Percentiles rank a stretch among this genome's conserved stretches.
These are phyloP conservation scores for Peribolospora kevripleyi DNA, from an alignment of 768 basidiomycete species.

Conservation along the genomic window DNA sequence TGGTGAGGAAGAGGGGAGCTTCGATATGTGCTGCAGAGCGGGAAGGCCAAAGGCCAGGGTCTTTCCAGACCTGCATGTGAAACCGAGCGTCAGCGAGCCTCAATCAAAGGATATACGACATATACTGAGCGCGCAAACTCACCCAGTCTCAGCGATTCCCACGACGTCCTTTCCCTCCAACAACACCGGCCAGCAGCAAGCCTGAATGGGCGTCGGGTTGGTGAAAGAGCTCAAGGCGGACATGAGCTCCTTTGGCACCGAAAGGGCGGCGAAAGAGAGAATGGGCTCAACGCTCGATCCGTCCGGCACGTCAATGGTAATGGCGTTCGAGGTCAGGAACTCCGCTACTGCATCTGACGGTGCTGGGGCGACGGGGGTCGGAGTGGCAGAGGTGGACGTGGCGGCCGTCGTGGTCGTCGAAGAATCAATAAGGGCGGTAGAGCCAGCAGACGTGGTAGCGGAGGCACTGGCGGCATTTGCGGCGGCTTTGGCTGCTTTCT, in stretches of 20 bases:
- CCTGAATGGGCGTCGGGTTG: constrained; percentile 83
- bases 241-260: constrained; percentile 37
- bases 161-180: constrained; percentile 36
- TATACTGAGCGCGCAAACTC: constrained; percentile 22
- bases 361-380: constrained; percentile 27
- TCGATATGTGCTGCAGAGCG: constrained; percentile 36
- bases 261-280: constrained; percentile 47
- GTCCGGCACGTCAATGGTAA: constrained; percentile 40
- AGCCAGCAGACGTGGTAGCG: constrained; percentile 2
- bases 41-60: constrained; percentile 90
- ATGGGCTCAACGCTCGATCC: constrained; percentile 35
- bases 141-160: constrained; percentile 90
- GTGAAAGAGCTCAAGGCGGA: constrained; percentile 45
- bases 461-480: not conserved
- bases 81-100: not conserved
- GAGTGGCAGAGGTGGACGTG: constrained; percentile 16
- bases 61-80: constrained; percentile 33
- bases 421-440: constrained; percentile 9
- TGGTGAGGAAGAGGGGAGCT: constrained; percentile 14
- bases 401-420: constrained; percentile 13
- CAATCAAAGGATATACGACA: not conserved
- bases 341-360: no score
- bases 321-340: constrained; percentile 46
- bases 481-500: constrained; percentile 10
- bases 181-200: constrained; percentile 47